These are phyloP conservation scores for Stipa capillata DNA, from an alignment of 176 grass and related monocot genomes.

Conservation along the genomic window DNA sequence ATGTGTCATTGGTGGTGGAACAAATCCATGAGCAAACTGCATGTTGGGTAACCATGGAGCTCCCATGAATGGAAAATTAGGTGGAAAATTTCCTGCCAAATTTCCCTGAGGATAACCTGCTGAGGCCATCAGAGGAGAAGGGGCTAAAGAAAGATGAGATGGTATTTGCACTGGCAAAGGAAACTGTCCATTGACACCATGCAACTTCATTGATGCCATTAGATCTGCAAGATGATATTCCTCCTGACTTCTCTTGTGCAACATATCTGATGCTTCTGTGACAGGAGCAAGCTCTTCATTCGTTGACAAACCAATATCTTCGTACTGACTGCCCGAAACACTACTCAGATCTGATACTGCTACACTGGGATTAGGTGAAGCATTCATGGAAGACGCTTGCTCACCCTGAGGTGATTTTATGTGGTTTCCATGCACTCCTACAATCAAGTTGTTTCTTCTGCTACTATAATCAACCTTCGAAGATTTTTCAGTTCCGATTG, in stretches of 20 bases:
- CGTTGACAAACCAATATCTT: conserved; percentile 18
- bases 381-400: conserved; percentile 9
- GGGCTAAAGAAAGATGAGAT: conserved; percentile 23
- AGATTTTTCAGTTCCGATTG: conserved; percentile 17
- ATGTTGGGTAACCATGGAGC: conserved; percentile 28
- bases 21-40: conserved; percentile 32
- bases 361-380: conserved; percentile 8
- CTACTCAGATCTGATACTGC: conserved; percentile 33
- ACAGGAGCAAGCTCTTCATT: conserved; percentile 34
- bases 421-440: neutral
- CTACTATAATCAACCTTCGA: conserved; percentile 19
- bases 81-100: conserved; percentile 25
- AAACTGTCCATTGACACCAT: conserved; percentile 37
- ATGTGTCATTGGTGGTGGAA: conserved; percentile 25
- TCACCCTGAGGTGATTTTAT: conserved; percentile 33
- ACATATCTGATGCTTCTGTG: conserved; percentile 27
- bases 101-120: conserved; percentile 27
- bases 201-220: conserved; percentile 24
- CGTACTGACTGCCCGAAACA: conserved; percentile 22
- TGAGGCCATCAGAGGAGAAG: conserved; percentile 12
- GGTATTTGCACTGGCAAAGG: conserved; percentile 30
- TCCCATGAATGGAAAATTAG: conserved; percentile 9
- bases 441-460: conserved; percentile 8
- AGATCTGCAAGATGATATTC: conserved; percentile 43
- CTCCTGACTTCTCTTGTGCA: conserved; percentile 15